Evolutionary conservation across 345 rosid species (phyloP), one percentile per base, ranked within the genome.

Genomic region (Gossypioides kirkii): DNA sequence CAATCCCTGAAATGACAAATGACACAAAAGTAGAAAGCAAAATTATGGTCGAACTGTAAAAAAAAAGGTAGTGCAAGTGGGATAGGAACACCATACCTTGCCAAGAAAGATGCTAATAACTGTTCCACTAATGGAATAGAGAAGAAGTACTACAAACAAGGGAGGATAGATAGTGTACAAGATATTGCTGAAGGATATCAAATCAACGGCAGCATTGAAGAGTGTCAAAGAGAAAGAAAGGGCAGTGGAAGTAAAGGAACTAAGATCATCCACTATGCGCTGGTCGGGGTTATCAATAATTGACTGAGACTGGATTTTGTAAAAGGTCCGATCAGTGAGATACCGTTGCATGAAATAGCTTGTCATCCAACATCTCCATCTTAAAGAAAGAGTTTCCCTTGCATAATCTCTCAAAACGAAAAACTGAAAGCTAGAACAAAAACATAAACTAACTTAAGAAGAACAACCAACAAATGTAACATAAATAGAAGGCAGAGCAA

Each of bases 361-460:
- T 22, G 97, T 94, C 97, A 94, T 92, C 98, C 98, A 94, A 64
- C 95, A 88, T 77, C 98, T 88, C 98, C 98, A 94, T 78, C 98
- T 82, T 73, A 94, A 77, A 56, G 97, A 76, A 71, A 94, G 90
- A 45, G 81, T 85, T 75, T 94, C 98, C 72, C 85, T 89, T 2
- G 97, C 93, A 77, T 90, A 94, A 84, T 94, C 98, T 83, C 98
- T 85, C 43, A 94, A 82, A 60, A 92, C 98, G 76, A 94, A 94
- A 74, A 94, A 73, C 98, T 94, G 94, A 77, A 76, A 73, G 71
- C 23, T 23, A 64, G 52, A 22, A 64, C 8, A 54, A 54, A 64
- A 42, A 20, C 6, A 10, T 41, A 43, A 43, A 64, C 52, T 20
- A 64, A 64, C 6, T 64, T 64, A 43, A 62, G 68, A 62, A 41